Evolutionary conservation across 2,329 filamentous ascomycete species (phyloP), one percentile per base, ranked within the genome.

Genomic region (Thelonectria discophora): DNA sequence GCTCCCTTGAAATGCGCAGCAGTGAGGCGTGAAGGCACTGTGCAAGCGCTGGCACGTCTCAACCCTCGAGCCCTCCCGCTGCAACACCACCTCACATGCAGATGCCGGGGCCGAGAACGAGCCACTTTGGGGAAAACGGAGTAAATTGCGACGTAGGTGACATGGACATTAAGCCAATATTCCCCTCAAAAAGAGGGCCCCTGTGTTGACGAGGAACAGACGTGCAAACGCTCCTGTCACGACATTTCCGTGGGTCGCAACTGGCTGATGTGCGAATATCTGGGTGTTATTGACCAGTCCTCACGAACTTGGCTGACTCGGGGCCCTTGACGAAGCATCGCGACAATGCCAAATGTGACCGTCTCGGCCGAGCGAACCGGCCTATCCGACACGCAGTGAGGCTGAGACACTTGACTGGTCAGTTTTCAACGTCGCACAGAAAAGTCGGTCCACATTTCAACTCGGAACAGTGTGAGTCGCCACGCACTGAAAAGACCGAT

Each of bases 361-460:
- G 45, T 55, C 20, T 27, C 37, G 27, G 21, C 37, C 18, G 34
- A 27, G 12, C 40, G 12, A 39, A 37, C 51, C 40, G 51, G 39
- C 49, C 48, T 27, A 34, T 50, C n/a, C 52, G 40, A 55, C 62
- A 63, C 57, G 54, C 53, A 58, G 40, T 24, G 53, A 58, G 34
- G 48, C 20, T 57, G 46, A 54, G 43, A 32, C 21, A 30, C 46
- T 45, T 52, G 46, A 65, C 60, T 63, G 60, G 63, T 40, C 49
- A 43, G 42, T 45, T 13, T 45, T 21, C 20, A 18, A 21, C 17
- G 42, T 17, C 42, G 27, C 20, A 21, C 18, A 15, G 10, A 17
- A 18, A 17, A 45, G 40, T 20, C 18, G 40, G 40, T 47, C 45
- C 45, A 47, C 45, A 47, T 24, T 47, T 24, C 45, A 47, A 24